phyloP scores from a whole-genome alignment of 2,329 filamentous ascomycete species.

The Fusarium longipes region DNA sequence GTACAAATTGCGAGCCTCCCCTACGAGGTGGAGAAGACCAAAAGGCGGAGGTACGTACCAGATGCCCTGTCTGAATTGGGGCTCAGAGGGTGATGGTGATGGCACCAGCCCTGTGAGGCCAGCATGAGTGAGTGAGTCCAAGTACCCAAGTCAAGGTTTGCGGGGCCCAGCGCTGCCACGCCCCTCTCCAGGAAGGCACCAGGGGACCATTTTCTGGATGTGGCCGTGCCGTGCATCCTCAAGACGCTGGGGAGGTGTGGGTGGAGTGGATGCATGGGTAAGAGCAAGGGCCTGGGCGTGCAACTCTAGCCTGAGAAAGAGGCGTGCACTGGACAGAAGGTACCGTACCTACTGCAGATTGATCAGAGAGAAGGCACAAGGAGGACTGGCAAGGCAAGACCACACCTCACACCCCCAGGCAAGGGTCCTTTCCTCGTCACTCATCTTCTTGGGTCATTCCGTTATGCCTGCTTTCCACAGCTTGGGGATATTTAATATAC shows the following conservation, averaged over 20 bases:
- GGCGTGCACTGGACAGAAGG: conserved; percentile 6
- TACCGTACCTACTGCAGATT: conserved; percentile 9
- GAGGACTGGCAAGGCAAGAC: conserved; percentile 11
- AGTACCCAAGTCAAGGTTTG: conserved; percentile 9
- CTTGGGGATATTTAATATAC: conserved; percentile 49
- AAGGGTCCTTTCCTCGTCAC: conserved; percentile 33
- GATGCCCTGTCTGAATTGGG: conserved; percentile 16
- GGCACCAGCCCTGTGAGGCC: conserved; percentile 45
- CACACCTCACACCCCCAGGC: conserved; percentile 13
- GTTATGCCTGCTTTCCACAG: conserved; percentile 34
- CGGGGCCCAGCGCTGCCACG: conserved; percentile 17
- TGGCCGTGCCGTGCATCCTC: conserved; percentile 31
- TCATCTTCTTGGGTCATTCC: conserved; percentile 27
- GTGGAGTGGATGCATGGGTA: not conserved
- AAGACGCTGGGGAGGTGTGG: conserved; percentile 14
- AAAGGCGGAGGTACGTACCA: conserved; percentile 41
- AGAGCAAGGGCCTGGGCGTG: conserved; percentile 10
- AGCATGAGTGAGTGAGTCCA: conserved; percentile 16
- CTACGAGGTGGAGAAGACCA: conserved; percentile 12
- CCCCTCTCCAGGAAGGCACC: conserved; percentile 21
- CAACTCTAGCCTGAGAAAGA: conserved; percentile 9
- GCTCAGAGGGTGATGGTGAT: conserved; percentile 29
- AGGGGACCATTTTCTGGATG: conserved; percentile 37
- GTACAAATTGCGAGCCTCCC: conserved; percentile 23
- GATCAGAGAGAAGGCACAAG: conserved; percentile 14